Percentiles rank a stretch among this genome's conserved stretches.
phyloP scores from a whole-genome alignment of 192 early-diverging fungal genomes.

The Linnemannia zychae region DNA sequence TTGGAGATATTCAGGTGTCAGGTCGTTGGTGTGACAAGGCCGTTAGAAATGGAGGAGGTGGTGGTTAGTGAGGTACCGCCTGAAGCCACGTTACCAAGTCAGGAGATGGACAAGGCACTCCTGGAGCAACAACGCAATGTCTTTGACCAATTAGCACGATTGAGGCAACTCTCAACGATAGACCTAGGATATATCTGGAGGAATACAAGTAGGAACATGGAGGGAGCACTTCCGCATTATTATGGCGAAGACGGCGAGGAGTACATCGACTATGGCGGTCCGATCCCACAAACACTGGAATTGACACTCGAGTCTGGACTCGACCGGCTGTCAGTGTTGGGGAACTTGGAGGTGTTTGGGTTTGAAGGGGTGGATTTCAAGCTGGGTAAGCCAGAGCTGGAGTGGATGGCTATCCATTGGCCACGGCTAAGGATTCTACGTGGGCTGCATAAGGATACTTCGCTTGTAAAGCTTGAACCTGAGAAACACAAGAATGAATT shows the following conservation, averaged over 20 bases:
- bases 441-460: background rate
- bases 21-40: background rate
- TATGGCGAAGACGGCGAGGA: background rate
- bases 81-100: no score
- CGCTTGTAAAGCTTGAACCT: background rate
- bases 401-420: background rate
- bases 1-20: background rate
- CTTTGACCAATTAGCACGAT: background rate
- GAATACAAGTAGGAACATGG: background rate
- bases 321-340: background rate
- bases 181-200: background rate
- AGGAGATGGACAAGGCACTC: background rate
- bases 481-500: background rate
- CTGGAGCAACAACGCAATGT: background rate
- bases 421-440: background rate
- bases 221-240: background rate
- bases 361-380: background rate
- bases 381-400: background rate
- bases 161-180: background rate
- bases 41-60: background rate
- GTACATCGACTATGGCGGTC: background rate
- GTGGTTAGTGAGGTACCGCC: background rate
- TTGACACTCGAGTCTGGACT: background rate
- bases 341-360: background rate
- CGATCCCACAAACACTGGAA: background rate